Evolutionary conservation across 2,329 filamentous ascomycete genomes (phyloP), one percentile per base, ranked within the genome.

Genomic region (Fusarium sp.): DNA sequence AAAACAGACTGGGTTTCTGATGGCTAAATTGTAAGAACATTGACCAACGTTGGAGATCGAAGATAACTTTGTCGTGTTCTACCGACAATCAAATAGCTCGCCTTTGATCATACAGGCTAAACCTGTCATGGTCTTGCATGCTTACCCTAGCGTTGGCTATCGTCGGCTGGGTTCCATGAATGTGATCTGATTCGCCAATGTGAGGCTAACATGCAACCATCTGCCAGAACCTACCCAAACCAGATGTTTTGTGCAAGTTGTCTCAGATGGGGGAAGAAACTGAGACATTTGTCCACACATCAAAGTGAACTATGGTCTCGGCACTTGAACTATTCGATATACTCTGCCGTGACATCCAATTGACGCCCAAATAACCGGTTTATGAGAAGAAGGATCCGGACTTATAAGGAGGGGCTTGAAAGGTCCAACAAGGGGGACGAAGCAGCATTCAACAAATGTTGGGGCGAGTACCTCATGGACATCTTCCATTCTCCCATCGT

Each of bases 91-190:
- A 57, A 59, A 64, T 42, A 66, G 47, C 66, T 42, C 53, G 54
- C 54, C 58, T 47, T 43, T 63, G 57, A 67, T 28, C 19, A 38
- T 38, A 43, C 32, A 53, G 63, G 64, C 71, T 77, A 77, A 66
- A 37, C 73, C 70, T 57, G 43, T 65, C 65, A 52, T 50, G 73
- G 71, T 35, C 60, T 62, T 59, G 49, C 65, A 67, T 74, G 67
- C 69, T 69, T 77, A 61, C 54, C 63, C 53, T 77, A 76, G 64
- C 71, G 71, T 58, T 67, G 54, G 62, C 54, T 54, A 58, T 57
- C 38, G 37, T 73, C 50, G 67, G 46, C 59, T 40, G 52, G 60
- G 43, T 58, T 49, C 59, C 38, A 64, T 47, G 37, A 23, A 54
- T 50, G 44, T 54, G 25, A 49, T 40, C 53, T 61, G 59, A 75